A percentile compares a stretch with the other conserved stretches of the same genome.
These are phyloP conservation scores for Westerdykella aurantiaca DNA, from an alignment of 2,329 filamentous ascomycete genomes.

Conservation along the genomic window DNA sequence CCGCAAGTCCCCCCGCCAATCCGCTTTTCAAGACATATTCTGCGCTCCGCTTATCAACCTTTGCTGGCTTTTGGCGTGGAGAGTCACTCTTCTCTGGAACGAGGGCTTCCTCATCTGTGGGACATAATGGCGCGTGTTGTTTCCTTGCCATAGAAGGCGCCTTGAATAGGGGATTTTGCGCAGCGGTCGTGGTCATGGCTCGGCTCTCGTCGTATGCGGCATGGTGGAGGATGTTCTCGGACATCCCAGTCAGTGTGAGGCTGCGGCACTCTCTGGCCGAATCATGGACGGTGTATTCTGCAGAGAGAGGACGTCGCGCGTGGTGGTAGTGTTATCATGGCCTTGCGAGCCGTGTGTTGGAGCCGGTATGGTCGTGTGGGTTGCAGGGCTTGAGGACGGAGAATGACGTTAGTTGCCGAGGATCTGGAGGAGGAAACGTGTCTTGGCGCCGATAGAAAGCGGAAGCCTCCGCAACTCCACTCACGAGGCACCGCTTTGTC, in stretches of 20 bases:
- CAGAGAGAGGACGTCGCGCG: neutral
- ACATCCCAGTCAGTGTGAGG: conserved; percentile 28
- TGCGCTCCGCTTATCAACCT: conserved; percentile 63
- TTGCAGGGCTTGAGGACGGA: neutral
- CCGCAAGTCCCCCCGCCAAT: conserved; percentile 81
- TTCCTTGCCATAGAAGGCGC: conserved; percentile 10
- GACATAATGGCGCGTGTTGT: conserved; percentile 43
- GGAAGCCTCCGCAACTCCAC: neutral
- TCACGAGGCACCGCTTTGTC: neutral
- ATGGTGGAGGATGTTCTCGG: conserved; percentile 35
- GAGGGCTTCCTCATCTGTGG: conserved; percentile 50
- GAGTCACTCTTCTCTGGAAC: conserved; percentile 32
- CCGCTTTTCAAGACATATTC: conserved; percentile 82
- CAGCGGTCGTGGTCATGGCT: conserved; percentile 32
- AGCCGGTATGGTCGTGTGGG: conserved; percentile 6
- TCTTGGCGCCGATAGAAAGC: conserved; percentile 1
- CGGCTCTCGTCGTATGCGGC: conserved; percentile 27
- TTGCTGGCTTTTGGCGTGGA: conserved; percentile 29
- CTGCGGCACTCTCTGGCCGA: neutral
- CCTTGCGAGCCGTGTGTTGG: conserved; percentile 8
- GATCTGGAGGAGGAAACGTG: neutral
- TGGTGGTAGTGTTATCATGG: conserved; percentile 3
- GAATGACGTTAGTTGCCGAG: conserved; percentile 4
- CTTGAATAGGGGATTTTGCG: conserved; percentile 15
- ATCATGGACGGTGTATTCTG: neutral